Conservation (phyloP, 768 basidiomycete genomes). For the Boletus eberwhitei region DNA sequence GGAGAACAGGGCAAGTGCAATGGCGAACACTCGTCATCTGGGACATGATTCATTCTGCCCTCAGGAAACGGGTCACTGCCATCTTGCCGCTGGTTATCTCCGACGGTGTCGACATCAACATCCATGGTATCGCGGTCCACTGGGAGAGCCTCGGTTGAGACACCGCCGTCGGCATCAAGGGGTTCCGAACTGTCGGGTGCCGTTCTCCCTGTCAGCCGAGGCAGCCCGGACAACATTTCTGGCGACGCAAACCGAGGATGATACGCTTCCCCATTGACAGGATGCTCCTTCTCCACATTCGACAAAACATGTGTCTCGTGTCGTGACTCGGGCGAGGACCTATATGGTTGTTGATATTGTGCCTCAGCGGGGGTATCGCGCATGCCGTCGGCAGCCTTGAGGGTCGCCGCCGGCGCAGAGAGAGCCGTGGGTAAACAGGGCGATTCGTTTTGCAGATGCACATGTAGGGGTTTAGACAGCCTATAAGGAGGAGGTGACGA, state of each 20-base stretch:
- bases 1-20: not conserved
- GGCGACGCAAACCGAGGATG: conserved; percentile 33
- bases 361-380: conserved; percentile 27
- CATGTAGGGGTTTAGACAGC: conserved; percentile 28
- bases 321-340: conserved; percentile 14
- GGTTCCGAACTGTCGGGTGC: not conserved
- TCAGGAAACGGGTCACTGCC: not conserved
- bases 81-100: not conserved
- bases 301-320: not conserved
- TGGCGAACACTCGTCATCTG: not conserved
- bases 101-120: conserved; percentile 13
- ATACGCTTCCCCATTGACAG: conserved; percentile 14
- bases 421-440: conserved; percentile 1
- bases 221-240: conserved; percentile 20
- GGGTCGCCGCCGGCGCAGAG: conserved; percentile 7
- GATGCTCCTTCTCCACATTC: conserved; percentile 13
- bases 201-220: conserved; percentile 9
- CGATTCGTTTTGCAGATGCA: conserved; percentile 23
- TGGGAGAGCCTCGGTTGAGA: not conserved
- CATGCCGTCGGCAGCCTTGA: conserved; percentile 6
- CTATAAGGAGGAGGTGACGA: conserved; percentile 13
- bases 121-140: conserved; percentile 21
- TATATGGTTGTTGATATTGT: conserved; percentile 16
- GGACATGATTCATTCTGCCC: not conserved
- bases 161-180: not conserved